Conservation (phyloP, 331 rosid species). For the Cucumis variabilis region DNA sequence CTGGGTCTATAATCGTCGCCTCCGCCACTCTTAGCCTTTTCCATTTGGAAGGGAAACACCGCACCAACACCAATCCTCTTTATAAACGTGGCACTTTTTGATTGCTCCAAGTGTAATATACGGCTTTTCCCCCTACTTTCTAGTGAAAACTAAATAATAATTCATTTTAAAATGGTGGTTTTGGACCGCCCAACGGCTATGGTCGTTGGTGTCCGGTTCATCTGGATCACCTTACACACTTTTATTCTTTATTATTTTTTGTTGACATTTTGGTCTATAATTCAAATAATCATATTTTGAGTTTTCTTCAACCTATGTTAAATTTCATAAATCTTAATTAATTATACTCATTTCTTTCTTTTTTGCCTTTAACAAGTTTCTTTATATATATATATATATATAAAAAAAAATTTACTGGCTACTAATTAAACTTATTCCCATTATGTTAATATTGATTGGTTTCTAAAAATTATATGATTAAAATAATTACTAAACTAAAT, state of each 20-base stretch:
- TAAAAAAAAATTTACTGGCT: too few relatives aligned
- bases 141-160: neutral
- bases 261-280: neutral
- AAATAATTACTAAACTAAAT: too few relatives aligned
- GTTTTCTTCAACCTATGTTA: too few relatives aligned
- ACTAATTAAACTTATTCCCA: too few relatives aligned
- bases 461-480: too few relatives aligned
- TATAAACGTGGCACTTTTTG: neutral
- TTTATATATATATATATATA: too few relatives aligned
- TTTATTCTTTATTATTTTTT: neutral
- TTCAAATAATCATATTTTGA: too few relatives aligned
- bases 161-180: neutral
- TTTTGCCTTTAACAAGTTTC: too few relatives aligned
- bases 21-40: neutral
- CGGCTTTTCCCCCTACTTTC: neutral
- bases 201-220: conserved; percentile 5
- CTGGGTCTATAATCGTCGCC: conserved; percentile 37
- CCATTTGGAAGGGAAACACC: neutral
- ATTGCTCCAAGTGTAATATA: conserved; percentile 2
- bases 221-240: neutral
- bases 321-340: too few relatives aligned
- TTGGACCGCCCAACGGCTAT: neutral
- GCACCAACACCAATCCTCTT: neutral
- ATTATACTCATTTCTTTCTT: too few relatives aligned
- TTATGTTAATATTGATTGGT: too few relatives aligned